Evolutionary conservation across 768 basidiomycete genomes (phyloP).

Genomic region (Naganishia onofrii): DNA sequence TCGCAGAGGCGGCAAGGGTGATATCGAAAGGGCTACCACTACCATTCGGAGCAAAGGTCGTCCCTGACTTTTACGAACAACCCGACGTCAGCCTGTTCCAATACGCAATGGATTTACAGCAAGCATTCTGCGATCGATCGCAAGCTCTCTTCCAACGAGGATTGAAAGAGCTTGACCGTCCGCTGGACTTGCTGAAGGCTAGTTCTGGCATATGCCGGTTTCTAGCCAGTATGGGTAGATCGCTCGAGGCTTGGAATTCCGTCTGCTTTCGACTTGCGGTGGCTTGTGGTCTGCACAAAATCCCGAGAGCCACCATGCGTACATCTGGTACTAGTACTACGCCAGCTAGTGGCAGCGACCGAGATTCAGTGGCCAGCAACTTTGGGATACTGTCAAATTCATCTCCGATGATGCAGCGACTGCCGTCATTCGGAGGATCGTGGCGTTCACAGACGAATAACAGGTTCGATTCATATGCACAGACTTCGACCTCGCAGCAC

Average conservation of each 20-base stretch:
- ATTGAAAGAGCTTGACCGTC: conserved; percentile 41
- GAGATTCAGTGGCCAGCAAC: background rate
- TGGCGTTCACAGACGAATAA: conserved; percentile 23
- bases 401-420: background rate
- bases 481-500: background rate
- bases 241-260: conserved; percentile 48
- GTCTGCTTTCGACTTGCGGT: conserved; percentile 40
- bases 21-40: conserved; percentile 5
- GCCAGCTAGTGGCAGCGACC: background rate
- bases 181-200: conserved; percentile 44
- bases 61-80: conserved; percentile 1
- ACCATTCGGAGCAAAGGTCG: background rate
- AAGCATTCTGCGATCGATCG: conserved; percentile 38
- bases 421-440: background rate
- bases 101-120: conserved; percentile 1
- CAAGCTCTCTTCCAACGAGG: conserved; percentile 39
- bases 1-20: conserved; percentile 39
- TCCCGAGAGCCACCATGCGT: conserved; percentile 30
- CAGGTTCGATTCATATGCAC: conserved; percentile 25
- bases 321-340: background rate
- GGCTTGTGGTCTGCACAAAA: conserved; percentile 47
- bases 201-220: conserved; percentile 42
- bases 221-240: conserved; percentile 40
- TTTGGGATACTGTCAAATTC: background rate
- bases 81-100: conserved; percentile 17